These are phyloP conservation scores for Aspergillus versicolor DNA, from an alignment of 2,329 filamentous ascomycete genomes.

Conservation along the genomic window DNA sequence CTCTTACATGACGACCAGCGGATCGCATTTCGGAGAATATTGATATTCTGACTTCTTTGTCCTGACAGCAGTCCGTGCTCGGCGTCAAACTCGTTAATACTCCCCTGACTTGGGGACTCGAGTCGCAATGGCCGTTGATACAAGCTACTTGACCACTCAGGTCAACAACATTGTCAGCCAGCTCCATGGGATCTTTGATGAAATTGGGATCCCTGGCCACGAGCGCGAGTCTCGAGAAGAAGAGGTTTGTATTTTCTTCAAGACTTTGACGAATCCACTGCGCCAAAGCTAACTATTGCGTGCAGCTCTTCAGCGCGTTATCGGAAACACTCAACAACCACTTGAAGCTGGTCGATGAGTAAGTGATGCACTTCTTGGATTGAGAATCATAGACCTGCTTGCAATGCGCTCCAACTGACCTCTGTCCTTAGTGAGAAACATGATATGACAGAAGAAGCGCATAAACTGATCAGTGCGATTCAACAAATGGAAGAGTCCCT, in stretches of 20 bases:
- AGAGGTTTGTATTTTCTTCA: slow-evolving; percentile 62
- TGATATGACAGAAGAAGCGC: slow-evolving; percentile 83
- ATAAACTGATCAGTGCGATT: slow-evolving; percentile 79
- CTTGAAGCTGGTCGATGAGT: slow-evolving; percentile 74
- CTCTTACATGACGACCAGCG: slow-evolving; percentile 14
- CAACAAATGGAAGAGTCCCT: slow-evolving; percentile 92
- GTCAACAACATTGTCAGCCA: slow-evolving; percentile 91
- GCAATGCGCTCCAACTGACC: slow-evolving; percentile 11
- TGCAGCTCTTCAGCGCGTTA: slow-evolving; percentile 82
- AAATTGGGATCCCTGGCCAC: slow-evolving; percentile 92
- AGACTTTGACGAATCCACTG: not conserved
- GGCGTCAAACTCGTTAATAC: not conserved
- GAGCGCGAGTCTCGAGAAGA: slow-evolving; percentile 87
- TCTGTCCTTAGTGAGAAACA: slow-evolving; percentile 69
- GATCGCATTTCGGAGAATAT: slow-evolving; percentile 8
- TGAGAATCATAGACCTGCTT: not conserved
- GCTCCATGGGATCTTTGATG: slow-evolving; percentile 91
- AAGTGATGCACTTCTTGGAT: slow-evolving; percentile 25
- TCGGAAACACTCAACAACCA: slow-evolving; percentile 92
- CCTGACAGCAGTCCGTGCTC: not conserved
- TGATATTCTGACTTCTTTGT: slow-evolving; percentile 7
- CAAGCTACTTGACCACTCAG: slow-evolving; percentile 89
- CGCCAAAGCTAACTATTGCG: slow-evolving; percentile 20
- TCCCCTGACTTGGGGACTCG: slow-evolving; percentile 13
- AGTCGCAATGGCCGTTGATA: slow-evolving; percentile 66